Evolutionary conservation across 2,329 filamentous ascomycete species (phyloP), one percentile per base, ranked within the genome.

Genomic region (Botrytis cinerea): DNA sequence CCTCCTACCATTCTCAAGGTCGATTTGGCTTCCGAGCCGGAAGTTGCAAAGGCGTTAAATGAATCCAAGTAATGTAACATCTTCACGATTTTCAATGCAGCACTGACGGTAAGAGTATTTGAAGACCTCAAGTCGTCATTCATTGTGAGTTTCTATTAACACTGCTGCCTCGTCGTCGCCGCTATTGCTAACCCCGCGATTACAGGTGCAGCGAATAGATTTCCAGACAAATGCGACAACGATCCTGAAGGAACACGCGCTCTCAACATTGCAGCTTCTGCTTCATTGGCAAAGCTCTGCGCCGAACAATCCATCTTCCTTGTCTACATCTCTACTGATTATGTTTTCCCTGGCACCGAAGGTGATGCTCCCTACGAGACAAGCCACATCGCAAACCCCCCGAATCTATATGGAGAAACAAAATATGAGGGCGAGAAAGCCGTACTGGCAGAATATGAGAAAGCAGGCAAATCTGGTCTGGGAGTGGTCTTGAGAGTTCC

Each of bases 311-410:
- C 83, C 59, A 87, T 89, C 71, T 81, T 93, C 68, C 84, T 94
- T 46, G 88, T 94, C 80, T 95, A 94, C 83, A 93, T 95, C 78
- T 94, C 92, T 14, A 95, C 92, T 66, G 92, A 95, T 82, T 95
- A 95, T 79, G 92, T 95, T 69, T 95, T 95, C 80, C 85, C 91
- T 0, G 92, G 92, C 25, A 85, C 84, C 54, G 87, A 87, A 2
- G 93, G 94, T n/a, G 92, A 97, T 72, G 94, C 94, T 8, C 95
- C 94, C 0, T 97, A 97, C 82, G 89, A 91, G 78, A 86, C 90
- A 74, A 87, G 90, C 1, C 79, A 84, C 16, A 88, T 93, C 0
- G 85, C 85, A 1, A 59, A 54, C 0, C 94, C 94, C 18, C 89
- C 94, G 3, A 97, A 97, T 79, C 82, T 95, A 74, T 97, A 95